Percentiles rank a stretch among this genome's conserved stretches.
Evolutionary conservation across 805 yeast species (phyloP).

Genomic region (Cyberlindnera saturnus): DNA sequence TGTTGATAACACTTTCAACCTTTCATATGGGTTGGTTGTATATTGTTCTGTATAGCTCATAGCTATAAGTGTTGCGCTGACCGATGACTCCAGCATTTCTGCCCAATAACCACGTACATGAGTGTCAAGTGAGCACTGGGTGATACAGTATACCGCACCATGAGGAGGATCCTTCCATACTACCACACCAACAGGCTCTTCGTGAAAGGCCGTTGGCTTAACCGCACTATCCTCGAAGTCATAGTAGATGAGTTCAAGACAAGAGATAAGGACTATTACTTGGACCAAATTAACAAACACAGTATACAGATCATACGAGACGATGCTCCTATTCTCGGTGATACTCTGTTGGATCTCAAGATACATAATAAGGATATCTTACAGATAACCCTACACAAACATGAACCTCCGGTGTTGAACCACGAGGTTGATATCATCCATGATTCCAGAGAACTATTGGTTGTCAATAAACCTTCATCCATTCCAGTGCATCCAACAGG

Average conservation of each 20-base stretch:
- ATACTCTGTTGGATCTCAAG: slow-evolving; percentile 4
- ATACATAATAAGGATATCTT: slow-evolving; percentile 23
- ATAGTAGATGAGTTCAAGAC: slow-evolving; percentile 18
- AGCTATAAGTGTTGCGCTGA: too few species aligned
- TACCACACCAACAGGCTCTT: slow-evolving; percentile 11
- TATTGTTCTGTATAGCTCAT: too few species aligned
- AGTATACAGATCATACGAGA: slow-evolving; percentile 8
- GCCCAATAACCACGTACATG: too few species aligned
- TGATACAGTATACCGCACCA: not conserved
- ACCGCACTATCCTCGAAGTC: slow-evolving; percentile 15
- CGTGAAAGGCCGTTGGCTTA: slow-evolving; percentile 23
- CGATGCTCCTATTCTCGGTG: not conserved
- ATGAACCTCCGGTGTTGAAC: slow-evolving; percentile 56
- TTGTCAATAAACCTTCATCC: slow-evolving; percentile 89
- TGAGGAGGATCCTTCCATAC: slow-evolving; percentile 71
- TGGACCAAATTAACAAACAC: slow-evolving; percentile 6
- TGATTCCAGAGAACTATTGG: slow-evolving; percentile 56
- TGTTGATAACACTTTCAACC: too few species aligned
- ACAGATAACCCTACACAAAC: slow-evolving; percentile 58
- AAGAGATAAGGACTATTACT: slow-evolving; percentile 8
- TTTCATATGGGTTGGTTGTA: too few species aligned
- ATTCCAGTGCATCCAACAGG: slow-evolving; percentile 97
- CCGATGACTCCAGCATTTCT: too few species aligned
- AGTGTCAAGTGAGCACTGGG: too few species aligned
- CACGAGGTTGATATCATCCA: slow-evolving; percentile 27